These are phyloP conservation scores for Calocybe gangraenosa DNA, from an alignment of 768 basidiomycete genomes.

Conservation along the genomic window DNA sequence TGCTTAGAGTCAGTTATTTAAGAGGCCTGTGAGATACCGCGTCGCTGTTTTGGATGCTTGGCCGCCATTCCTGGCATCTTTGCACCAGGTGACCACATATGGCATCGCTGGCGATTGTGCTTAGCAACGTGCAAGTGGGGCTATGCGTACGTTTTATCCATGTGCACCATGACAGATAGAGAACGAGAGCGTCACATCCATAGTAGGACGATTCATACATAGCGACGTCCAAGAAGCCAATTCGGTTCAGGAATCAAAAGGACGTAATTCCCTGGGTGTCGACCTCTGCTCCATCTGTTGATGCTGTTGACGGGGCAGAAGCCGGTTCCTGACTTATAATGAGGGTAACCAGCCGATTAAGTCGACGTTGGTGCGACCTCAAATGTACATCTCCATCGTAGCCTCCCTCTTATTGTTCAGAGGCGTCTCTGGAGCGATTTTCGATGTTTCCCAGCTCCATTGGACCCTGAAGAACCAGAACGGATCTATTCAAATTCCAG, in stretches of 20 bases:
- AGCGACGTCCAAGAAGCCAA: too few species aligned
- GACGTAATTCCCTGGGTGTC: too few species aligned
- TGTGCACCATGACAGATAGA: too few species aligned
- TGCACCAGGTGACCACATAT: neutral
- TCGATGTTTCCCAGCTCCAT: constrained; percentile 40
- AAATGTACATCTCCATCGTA: constrained; percentile 3
- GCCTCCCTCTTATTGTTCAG: constrained; percentile 1
- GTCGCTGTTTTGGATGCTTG: too few species aligned
- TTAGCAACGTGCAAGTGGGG: neutral
- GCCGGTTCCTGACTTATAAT: constrained; percentile 4
- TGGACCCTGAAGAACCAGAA: constrained; percentile 56
- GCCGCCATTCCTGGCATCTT: neutral
- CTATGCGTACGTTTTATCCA: too few species aligned
- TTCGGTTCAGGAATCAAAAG: too few species aligned
- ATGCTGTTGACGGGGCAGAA: neutral
- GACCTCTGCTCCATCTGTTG: too few species aligned
- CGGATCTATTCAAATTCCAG: constrained; percentile 50
- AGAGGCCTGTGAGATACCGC: too few species aligned
- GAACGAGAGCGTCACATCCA: too few species aligned
- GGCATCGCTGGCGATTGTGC: neutral
- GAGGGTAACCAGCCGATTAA: too few species aligned
- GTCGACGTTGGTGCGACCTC: neutral
- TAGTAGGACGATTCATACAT: too few species aligned
- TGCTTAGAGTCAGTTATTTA: too few species aligned
- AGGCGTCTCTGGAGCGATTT: constrained; percentile 21